Conservation (phyloP, 177 flowering plant species). For the Vitis hybrid region DNA sequence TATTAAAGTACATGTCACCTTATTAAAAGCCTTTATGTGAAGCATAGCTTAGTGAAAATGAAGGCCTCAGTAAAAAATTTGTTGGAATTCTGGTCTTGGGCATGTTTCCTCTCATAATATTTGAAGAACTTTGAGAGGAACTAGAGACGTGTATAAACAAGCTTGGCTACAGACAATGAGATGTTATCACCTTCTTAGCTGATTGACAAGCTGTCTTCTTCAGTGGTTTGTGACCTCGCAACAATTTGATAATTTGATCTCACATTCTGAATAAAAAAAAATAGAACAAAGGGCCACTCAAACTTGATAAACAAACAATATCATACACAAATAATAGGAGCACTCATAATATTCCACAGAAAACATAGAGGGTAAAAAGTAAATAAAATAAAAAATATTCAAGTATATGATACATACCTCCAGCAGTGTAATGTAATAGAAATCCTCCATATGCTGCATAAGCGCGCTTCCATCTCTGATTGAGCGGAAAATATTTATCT, state of each 20-base stretch:
- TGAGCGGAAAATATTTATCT: conserved; percentile 80
- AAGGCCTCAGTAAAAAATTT: not conserved
- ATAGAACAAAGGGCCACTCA: conserved; percentile 2
- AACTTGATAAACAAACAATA: not conserved
- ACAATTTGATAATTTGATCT: conserved; percentile 51
- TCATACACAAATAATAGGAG: not conserved
- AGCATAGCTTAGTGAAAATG: not conserved
- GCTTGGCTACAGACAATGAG: too few relatives aligned
- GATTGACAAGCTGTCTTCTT: conserved; percentile 16
- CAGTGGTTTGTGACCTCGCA: conserved; percentile 18
- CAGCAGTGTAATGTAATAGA: conserved; percentile 81
- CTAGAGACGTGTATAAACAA: too few relatives aligned
- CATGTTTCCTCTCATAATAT: too few relatives aligned
- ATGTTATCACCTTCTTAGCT: conserved; percentile 1
- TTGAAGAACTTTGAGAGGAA: too few relatives aligned
- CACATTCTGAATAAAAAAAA: conserved; percentile 49
- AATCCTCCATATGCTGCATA: conserved; percentile 99
- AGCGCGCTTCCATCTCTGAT: conserved; percentile 96
- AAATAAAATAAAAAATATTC: too few relatives aligned
- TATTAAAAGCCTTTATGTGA: not conserved
- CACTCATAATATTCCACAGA: not conserved
- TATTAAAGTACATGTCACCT: not conserved
- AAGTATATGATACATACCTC: conserved; percentile 52
- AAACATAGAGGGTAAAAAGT: not conserved
- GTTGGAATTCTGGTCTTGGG: too few relatives aligned